Evolutionary conservation across 1,284 basidiomycete genomes (phyloP), one percentile per base, ranked within the genome.

Genomic region (Cryptococcus amylolentus): DNA sequence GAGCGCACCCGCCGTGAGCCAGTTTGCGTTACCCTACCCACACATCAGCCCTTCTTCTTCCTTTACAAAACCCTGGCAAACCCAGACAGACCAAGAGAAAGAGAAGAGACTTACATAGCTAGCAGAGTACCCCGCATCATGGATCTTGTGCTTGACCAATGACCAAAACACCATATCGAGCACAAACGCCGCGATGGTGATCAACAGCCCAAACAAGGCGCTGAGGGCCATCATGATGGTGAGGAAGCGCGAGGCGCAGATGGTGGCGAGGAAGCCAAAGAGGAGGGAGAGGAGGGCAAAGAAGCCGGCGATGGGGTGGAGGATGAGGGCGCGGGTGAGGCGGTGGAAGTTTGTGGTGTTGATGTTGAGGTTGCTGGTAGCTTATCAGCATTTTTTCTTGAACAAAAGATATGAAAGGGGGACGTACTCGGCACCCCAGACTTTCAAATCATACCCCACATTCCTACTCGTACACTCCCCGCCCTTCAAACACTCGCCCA

Each of bases 141-240:
- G 78, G 67, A 88, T 81, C 51, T 82, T 81, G 65, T 82, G 75
- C 61, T 84, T 84, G 26, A 84, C 84, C 56, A 88, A 82, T 54
- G 85, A 85, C 76, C 88, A 92, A 53, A 92, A 82, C 28, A 84
- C 84, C 84, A 90, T 87, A 76, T 88, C 88, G 70, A 91, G 80
- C 46, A 89, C 77, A 77, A 85, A 90, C 4, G 80, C 84, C 64
- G 89, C 77, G 52, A 89, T 79, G 4, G 84, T 85, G 65, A 82
- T 75, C 56, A 90, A 70, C 37, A 83, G 78, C 6, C 85, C 88
- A 54, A 91, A 79, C 14, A 83, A 81, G 57, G 84, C 79, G 52
- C 83, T 63, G 54, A 91, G 79, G 12, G 84, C 80, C 88, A 90
- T 90, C 71, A 89, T 71, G 60, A 89, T 82, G 16, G 88, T 89